Evolutionary conservation across 78 protist genomes (phyloP), one percentile per base, ranked within the genome.

Genomic region (Capsaspora owczarzaki): DNA sequence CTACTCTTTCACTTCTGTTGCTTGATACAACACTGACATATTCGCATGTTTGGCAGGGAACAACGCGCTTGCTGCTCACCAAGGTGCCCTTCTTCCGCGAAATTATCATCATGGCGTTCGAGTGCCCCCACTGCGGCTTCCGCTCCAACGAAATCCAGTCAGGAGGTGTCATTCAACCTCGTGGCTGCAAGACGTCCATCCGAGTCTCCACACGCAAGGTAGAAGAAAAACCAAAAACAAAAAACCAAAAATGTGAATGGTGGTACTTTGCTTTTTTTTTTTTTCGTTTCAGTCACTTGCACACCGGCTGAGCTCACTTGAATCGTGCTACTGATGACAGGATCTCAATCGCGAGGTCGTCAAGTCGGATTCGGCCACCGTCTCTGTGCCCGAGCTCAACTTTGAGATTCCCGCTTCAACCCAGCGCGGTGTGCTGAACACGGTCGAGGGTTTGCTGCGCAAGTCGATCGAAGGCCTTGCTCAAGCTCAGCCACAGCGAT

Each of bases 41-140:
- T 5, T 33, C 41, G 66, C 35, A n/a, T n/a, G 29, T 33, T 6
- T 6, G 1, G 4, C 56, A 86, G 25, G 98, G 98, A 41, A 25
- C 49, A 40, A 95, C 98, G 10, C 66, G 92, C 12, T 33, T 95
- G 49, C 88, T 95, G 16, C 49, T 91, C 33, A 87, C 90, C 5
- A 44, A 72, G 33, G 87, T 95, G 2, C 98, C 98, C 49, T 80
- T 80, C 83, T 95, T 95, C 89, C 47, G 76, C 27, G 98, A 95
- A 60, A 84, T 95, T 56, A 82, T 95, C 37, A n/a, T 95, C 4
- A 82, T 83, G 86, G 76, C 94, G 19, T 95, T 95, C 79, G 44
- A 82, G 12, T 95, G 98, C 63, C 93, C 89, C 29, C 94, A 95
- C 78, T 95, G 98, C 76, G 87, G 85, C 33, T 91, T 76, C 60